A percentile compares a stretch with the other conserved stretches of the same genome.
Conservation (phyloP, 495 filamentous ascomycete species). For the Alectoria sarmentosa region DNA sequence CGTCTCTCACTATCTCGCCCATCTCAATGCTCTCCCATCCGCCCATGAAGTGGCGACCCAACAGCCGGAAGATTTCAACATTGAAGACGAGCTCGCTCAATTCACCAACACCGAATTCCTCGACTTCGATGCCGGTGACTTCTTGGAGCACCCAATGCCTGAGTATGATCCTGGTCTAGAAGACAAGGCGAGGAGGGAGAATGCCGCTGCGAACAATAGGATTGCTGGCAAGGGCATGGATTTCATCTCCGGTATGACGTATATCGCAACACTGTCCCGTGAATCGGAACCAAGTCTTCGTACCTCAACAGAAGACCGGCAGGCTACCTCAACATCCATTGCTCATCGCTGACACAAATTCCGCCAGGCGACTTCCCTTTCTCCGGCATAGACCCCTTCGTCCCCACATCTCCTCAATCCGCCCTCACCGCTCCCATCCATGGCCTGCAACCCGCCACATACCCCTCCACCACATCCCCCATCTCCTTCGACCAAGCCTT, state of each 20-base stretch:
- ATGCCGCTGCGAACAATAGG: conserved; percentile 4
- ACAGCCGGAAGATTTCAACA: conserved; percentile 49
- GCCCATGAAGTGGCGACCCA: conserved; percentile 57
- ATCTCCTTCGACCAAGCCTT: conserved; percentile 3
- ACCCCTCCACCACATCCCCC: conserved; percentile 9
- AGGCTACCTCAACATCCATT: neutral
- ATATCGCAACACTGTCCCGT: neutral
- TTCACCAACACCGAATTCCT: conserved; percentile 95
- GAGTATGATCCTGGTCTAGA: conserved; percentile 4
- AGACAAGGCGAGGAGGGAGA: conserved; percentile 9
- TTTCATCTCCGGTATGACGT: conserved; percentile 21
- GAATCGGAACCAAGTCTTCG: neutral
- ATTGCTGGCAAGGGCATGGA: conserved; percentile 12
- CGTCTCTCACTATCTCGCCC: conserved; percentile 80
- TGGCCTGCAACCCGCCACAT: neutral
- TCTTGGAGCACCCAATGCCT: neutral
- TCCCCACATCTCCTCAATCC: conserved; percentile 9
- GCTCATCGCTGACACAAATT: conserved; percentile 6
- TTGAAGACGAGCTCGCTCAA: conserved; percentile 71
- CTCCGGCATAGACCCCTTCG: conserved; percentile 19
- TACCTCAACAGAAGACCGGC: neutral
- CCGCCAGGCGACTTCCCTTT: conserved; percentile 16
- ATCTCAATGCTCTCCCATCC: conserved; percentile 71
- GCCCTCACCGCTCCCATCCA: conserved; percentile 14
- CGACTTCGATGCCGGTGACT: conserved; percentile 64